Base-by-base conservation (phyloP, 805 yeast genomes). In the Starmerella stigmatis region DNA sequence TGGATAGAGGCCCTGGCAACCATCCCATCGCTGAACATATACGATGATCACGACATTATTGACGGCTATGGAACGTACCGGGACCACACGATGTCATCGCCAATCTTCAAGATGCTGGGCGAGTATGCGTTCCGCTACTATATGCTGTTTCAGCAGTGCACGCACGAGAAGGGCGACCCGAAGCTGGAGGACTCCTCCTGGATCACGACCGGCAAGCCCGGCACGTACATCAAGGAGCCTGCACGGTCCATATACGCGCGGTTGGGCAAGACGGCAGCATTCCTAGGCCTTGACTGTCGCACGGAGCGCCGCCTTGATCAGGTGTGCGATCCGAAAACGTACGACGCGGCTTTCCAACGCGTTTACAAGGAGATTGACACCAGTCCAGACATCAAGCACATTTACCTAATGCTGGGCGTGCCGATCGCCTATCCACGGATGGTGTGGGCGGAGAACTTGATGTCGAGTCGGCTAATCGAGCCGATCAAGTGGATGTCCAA, bases 31-130 rank as follows among this genome's bases (percentile, higher is more conserved):
- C 70, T 89, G 44, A 89, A 88, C 62, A 75, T 89, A 26, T 88
- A 68, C 64, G 98, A 89, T 62, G 98, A 89, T 62, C 98, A 89
- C 64, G 97, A 92, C 62, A 84, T 89, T 43, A 88, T 92, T 54
- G 98, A 89, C 60, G 98, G 97, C 2, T 89, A 77, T 64, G 98
- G 97, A 2, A 83, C 95, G 0, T 89, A 89, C 62, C 69, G 71
- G 40, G 82, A 86, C 53, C 46, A 63, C 1, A 84, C 94, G 27
- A 86, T 86, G 95, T 56, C 57, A 3, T 74, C 77, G 31, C 78
- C 76, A 1, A 73, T 84, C 8, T 84, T 89, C 60, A 60, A 64
- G 46, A 75, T 79, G 11, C 72, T 89, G 26, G 97, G 97, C 9
- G 72, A 72, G 48, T 64, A 75, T 11, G 96, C 97, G 2, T 85